Evolutionary conservation across 495 filamentous ascomycete genomes (phyloP).

Genomic region (Penicillium pulvis): DNA sequence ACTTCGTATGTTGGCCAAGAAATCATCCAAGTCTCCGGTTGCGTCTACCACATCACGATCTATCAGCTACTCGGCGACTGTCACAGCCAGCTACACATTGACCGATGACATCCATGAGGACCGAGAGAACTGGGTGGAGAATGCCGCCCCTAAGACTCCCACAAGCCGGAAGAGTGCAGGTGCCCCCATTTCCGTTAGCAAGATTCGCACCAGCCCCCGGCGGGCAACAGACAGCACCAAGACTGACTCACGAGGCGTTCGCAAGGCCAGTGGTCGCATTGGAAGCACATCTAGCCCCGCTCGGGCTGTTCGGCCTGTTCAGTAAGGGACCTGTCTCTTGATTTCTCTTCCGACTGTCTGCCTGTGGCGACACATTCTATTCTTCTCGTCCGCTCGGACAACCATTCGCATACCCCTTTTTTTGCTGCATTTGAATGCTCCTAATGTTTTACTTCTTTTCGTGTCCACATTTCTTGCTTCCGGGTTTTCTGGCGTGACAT

Average conservation of each 20-base stretch:
- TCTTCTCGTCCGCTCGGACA: conserved; percentile 24
- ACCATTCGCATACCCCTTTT: conserved; percentile 32
- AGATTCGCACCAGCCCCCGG: conserved; percentile 70
- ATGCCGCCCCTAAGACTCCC: conserved; percentile 64
- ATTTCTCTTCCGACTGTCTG: neutral
- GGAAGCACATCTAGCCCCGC: conserved; percentile 60
- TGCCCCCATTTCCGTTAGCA: conserved; percentile 67
- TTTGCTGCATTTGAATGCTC: conserved; percentile 26
- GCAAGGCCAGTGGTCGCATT: conserved; percentile 92
- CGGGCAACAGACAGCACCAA: conserved; percentile 54
- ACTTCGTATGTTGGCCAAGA: conserved; percentile 67
- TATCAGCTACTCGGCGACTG: conserved; percentile 50
- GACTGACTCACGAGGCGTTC: conserved; percentile 65
- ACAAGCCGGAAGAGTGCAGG: conserved; percentile 61
- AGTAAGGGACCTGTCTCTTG: conserved; percentile 10
- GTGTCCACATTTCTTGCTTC: conserved; percentile 10
- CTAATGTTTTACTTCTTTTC: conserved; percentile 24
- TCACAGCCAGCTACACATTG: conserved; percentile 48
- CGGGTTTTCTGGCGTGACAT: conserved; percentile 16
- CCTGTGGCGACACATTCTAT: conserved; percentile 21
- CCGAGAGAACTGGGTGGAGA: conserved; percentile 49
- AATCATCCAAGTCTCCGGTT: conserved; percentile 54
- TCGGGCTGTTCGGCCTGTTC: conserved; percentile 23
- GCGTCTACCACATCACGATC: conserved; percentile 50
- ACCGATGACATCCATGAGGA: conserved; percentile 48